Conservation (phyloP, 805 yeast genomes). For the Hyphopichia homilentoma region DNA sequence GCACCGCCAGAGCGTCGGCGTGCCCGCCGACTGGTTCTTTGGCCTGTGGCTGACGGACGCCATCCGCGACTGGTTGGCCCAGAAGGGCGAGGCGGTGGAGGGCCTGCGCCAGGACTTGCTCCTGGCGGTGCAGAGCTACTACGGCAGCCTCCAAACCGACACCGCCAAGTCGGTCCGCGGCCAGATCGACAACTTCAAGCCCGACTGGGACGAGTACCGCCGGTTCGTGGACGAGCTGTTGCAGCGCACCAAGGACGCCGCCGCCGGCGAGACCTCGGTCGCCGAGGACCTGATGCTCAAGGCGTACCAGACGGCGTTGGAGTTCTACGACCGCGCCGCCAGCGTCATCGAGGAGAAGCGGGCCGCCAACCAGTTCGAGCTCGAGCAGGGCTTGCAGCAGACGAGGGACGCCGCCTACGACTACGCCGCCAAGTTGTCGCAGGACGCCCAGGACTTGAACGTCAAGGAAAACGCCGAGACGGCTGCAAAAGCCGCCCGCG, state of each 20-base stretch:
- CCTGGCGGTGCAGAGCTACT: slow-evolving; percentile 12
- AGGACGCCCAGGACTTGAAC: slow-evolving; percentile 6
- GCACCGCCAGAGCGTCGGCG: slow-evolving; percentile 1
- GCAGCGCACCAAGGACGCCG: slow-evolving; percentile 7
- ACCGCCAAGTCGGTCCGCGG: not conserved
- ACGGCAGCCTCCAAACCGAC: not conserved
- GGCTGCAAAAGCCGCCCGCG: slow-evolving; percentile 11
- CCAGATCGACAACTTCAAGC: slow-evolving; percentile 16
- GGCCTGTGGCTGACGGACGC: slow-evolving; percentile 38
- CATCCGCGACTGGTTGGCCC: slow-evolving; percentile 36
- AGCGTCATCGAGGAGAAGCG: slow-evolving; percentile 8
- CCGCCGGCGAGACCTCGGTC: slow-evolving; percentile 9
- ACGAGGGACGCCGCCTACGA: slow-evolving; percentile 15
- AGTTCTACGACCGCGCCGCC: slow-evolving; percentile 19
- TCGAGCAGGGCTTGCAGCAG: slow-evolving; percentile 14
- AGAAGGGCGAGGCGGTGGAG: slow-evolving; percentile 21
- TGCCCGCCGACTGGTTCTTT: slow-evolving; percentile 21
- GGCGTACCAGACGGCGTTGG: slow-evolving; percentile 12
- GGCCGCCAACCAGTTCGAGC: slow-evolving; percentile 6
- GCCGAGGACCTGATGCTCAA: slow-evolving; percentile 14
- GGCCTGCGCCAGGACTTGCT: slow-evolving; percentile 23
- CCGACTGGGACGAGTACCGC: slow-evolving; percentile 12
- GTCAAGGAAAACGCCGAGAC: slow-evolving; percentile 8
- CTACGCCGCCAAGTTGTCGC: slow-evolving; percentile 10
- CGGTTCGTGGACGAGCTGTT: slow-evolving; percentile 17